phyloP scores from a whole-genome alignment of 305 asterid genomes.

The Fraxinus floribunda region DNA sequence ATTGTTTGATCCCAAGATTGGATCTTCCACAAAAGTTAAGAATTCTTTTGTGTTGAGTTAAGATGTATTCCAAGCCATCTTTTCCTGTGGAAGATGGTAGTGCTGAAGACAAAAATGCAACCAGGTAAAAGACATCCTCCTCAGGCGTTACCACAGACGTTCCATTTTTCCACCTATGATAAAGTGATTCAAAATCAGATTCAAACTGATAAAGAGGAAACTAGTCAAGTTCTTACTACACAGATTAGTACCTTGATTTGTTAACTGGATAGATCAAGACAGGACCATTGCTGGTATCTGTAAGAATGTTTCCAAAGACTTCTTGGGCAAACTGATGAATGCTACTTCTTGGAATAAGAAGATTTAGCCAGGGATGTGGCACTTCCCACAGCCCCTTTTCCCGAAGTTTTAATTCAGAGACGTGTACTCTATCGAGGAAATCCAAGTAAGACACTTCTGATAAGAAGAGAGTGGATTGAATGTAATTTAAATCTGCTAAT shows the following conservation, averaged over 20 bases:
- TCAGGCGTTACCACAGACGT: slow-evolving; percentile 77
- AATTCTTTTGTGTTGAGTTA: slow-evolving; percentile 59
- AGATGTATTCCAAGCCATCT: slow-evolving; percentile 60
- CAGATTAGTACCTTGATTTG: slow-evolving; percentile 62
- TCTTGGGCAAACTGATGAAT: slow-evolving; percentile 62
- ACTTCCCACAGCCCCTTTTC: slow-evolving; percentile 84
- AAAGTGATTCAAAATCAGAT: not conserved
- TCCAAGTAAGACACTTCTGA: slow-evolving; percentile 73
- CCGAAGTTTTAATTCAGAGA: slow-evolving; percentile 61
- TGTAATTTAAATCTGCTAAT: slow-evolving; percentile 59
- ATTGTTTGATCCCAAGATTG: slow-evolving; percentile 72
- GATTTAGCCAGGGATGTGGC: slow-evolving; percentile 96
- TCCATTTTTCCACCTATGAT: slow-evolving; percentile 66
- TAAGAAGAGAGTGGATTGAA: slow-evolving; percentile 61
- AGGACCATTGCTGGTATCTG: slow-evolving; percentile 85
- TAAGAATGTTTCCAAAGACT: slow-evolving; percentile 72
- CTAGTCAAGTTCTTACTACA: not conserved
- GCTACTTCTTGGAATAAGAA: slow-evolving; percentile 70
- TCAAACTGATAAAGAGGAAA: not conserved
- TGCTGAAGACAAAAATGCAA: slow-evolving; percentile 76
- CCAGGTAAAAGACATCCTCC: slow-evolving; percentile 75
- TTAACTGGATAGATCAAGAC: slow-evolving; percentile 84
- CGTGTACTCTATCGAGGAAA: slow-evolving; percentile 79
- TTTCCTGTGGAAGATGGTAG: slow-evolving; percentile 65
- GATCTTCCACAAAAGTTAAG: slow-evolving; percentile 46